Base-by-base conservation (phyloP, 306 rosid species). In the Carpinus viminea region DNA sequence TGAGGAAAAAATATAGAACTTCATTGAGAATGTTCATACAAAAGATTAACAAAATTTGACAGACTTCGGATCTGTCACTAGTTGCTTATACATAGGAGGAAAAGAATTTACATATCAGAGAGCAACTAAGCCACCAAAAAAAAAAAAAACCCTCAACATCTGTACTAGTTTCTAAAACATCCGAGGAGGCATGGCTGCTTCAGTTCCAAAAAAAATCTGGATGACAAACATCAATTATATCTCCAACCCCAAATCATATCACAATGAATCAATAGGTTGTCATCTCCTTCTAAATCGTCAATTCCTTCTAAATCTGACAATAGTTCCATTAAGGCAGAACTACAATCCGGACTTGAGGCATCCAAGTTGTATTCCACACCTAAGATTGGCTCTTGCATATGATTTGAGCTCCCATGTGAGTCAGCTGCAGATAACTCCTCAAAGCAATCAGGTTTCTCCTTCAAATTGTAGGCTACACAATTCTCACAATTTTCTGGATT, bases 321-420 rank as follows among this genome's bases (percentile, higher is more conserved):
- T 16, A 4, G n/a, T 4, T 95, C 96, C 36, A 65, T 73, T 51
- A 80, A 87, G 57, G 92, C 91, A 31, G 83, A 86, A 78, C 90
- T 89, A 83, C 91, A 95, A 82, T 85, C 90, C 12, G 91, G 89
- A 46, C 65, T 83, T 73, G 85, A 80, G 81, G 84, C 81, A 69
- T 89, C 90, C 36, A 87, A 84, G 74, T 84, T 83, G 31, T 75
- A 21, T 72, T 81, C 72, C n/a, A 56, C 72, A 36, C 82, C 89
- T 10, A 45, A 45, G 26, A 78, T 74, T 68, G 84, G 76, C 79
- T 82, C 78, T 79, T 86, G 85, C 70, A 17, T 36, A 53, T 60
- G 73, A 41, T 83, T 78, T 79, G 85, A 80, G 72, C 84, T 72
- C 51, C 75, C 82, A 12, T 79, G 78, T 11, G 78, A 11, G 64